Conservation (phyloP, 148 eudicot genomes). For the Cornus kousa region DNA sequence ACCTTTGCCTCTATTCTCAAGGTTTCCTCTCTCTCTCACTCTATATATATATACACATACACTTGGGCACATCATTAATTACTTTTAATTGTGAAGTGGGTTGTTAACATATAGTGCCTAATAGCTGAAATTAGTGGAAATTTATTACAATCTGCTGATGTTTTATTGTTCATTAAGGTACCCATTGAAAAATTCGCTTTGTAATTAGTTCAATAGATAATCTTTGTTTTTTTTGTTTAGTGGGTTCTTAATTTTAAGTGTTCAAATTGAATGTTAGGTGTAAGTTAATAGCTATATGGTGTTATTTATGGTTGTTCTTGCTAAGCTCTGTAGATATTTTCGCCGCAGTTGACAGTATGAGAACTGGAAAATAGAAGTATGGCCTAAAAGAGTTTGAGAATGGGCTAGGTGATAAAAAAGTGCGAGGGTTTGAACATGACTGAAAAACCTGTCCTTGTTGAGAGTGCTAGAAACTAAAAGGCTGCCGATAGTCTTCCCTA, state of each 20-base stretch:
- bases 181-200: not conserved
- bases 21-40: conserved; percentile 26
- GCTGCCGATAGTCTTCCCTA: not conserved
- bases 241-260: not conserved
- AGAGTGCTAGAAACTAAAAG: not conserved
- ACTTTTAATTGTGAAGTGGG: not conserved
- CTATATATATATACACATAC: not conserved
- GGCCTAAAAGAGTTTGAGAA: not conserved
- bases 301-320: not conserved
- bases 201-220: not conserved
- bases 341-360: too few relatives aligned
- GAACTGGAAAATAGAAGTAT: not conserved
- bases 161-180: not conserved
- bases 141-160: not conserved
- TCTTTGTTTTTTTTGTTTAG: not conserved
- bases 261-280: not conserved
- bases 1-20: conserved; percentile 60
- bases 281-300: not conserved
- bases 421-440: not conserved
- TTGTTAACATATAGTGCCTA: not conserved
- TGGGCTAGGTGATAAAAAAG: not conserved
- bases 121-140: not conserved
- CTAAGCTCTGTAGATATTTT: not conserved
- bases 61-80: too few relatives aligned
- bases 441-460: not conserved